A percentile compares a stretch with the other conserved stretches of the same genome.
Evolutionary conservation across 768 basidiomycete species (phyloP).

Genomic region (Mycena amicta): DNA sequence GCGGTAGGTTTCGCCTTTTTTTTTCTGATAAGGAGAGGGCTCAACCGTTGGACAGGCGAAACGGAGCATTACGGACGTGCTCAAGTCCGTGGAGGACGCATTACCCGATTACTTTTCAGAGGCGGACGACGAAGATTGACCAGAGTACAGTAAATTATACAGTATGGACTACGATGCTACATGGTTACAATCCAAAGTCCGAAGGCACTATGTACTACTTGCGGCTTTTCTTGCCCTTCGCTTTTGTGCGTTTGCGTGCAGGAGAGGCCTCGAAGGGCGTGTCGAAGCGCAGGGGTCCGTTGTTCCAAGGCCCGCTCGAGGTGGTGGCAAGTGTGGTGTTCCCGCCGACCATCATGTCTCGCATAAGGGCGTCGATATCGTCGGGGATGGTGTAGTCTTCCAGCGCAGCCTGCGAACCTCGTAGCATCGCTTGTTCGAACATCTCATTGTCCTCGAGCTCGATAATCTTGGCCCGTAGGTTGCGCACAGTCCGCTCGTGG

Average conservation of each 20-base stretch:
- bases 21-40: no score
- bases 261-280: conserved; percentile 11
- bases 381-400: conserved; percentile 45
- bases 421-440: conserved; percentile 49
- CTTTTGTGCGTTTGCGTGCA: conserved; percentile 28
- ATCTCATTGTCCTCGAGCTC: conserved; percentile 50
- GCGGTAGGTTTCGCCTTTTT: no score
- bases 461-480: conserved; percentile 39
- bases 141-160: neutral
- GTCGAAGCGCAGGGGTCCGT: conserved; percentile 29
- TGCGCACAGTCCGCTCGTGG: conserved; percentile 38
- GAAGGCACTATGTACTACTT: conserved; percentile 1
- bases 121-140: conserved; percentile 20
- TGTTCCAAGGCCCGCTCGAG: conserved; percentile 34
- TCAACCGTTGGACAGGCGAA: no score
- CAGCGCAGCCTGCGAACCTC: conserved; percentile 47
- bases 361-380: conserved; percentile 54
- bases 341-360: conserved; percentile 49
- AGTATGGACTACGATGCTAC: neutral
- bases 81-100: conserved; percentile 59
- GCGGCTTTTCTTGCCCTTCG: conserved; percentile 31
- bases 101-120: conserved; percentile 66
- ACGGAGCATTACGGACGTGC: conserved; percentile 54
- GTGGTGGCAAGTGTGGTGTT: conserved; percentile 21
- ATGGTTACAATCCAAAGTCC: neutral